phyloP scores from a whole-genome alignment of 2,329 filamentous ascomycete genomes.

The Stagonosporopsis tanaceti region DNA sequence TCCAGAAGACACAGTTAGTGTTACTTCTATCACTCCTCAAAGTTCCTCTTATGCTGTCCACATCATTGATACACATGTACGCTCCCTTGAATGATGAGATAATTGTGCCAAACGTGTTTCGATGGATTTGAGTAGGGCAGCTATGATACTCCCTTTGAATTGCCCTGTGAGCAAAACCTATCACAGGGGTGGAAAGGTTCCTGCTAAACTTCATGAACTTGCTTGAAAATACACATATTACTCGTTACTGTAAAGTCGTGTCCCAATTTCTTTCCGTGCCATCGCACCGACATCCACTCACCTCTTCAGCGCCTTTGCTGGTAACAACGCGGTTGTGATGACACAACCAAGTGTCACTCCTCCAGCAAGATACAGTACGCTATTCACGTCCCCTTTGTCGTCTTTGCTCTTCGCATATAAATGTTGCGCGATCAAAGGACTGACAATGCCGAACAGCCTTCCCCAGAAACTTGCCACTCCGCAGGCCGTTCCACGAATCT shows the following conservation, averaged over 20 bases:
- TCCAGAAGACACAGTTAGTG: neutral
- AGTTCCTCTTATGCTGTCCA: neutral
- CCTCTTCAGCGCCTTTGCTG: constrained; percentile 36
- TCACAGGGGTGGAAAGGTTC: neutral
- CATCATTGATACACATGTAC: neutral
- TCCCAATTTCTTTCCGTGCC: neutral
- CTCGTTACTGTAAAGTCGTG: neutral
- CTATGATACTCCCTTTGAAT: too few relatives aligned
- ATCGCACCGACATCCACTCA: neutral
- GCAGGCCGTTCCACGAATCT: constrained; percentile 61
- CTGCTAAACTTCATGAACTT: too few relatives aligned
- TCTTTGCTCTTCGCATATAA: constrained; percentile 39
- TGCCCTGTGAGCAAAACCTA: neutral
- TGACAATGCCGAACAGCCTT: constrained; percentile 65
- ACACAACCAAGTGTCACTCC: constrained; percentile 63
- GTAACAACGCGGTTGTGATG: constrained; percentile 59
- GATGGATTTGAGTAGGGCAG: too few relatives aligned
- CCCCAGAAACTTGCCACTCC: constrained; percentile 68
- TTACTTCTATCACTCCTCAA: neutral
- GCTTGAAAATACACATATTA: neutral
- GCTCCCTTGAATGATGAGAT: neutral
- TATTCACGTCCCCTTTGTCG: constrained; percentile 54
- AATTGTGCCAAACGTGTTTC: too few relatives aligned
- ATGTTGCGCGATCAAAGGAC: constrained; percentile 64
- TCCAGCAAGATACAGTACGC: constrained; percentile 64